Evolutionary conservation across 345 rosid genomes (phyloP), one percentile per base, ranked within the genome.

Genomic region (Heritiera fomes): DNA sequence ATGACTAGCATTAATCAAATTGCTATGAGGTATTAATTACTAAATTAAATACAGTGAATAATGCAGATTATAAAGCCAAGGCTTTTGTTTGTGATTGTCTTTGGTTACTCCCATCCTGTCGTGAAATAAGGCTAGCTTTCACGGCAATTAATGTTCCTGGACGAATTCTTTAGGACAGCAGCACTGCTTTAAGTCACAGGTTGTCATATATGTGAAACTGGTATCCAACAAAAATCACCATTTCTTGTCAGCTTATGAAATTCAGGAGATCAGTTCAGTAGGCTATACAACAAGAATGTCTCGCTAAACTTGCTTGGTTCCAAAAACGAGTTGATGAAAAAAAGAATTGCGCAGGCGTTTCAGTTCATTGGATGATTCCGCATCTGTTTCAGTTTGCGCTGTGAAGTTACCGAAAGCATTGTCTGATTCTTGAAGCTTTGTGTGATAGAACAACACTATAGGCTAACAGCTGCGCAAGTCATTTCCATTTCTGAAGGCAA

Each of bases 21-120:
- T 17, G 7, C 15, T 34, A 3, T 34, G 38, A 5, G 61, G 62
- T 34, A 55, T 5, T 53, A 53, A 52, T 61, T 17, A 55, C 15
- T 53, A 53, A 52, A 72, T 32, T 46, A 72, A 32, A 72, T 52
- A 49, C 14, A 32, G 61, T 1, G 13, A 52, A 8, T 0, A 47
- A 23, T 13, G 17, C 73, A 46, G 17, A 47, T 49, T 11, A 12
- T 9, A 15, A 34, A 72, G 47, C 62, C 17, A 53, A 52, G 43
- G 8, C 56, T 28, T 15, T 23, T 50, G 45, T 23, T 50, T 49
- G 43, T 49, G 43, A 45, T 30, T 71, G 41, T 23, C 60, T 34
- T 71, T 32, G 60, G 59, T 71, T 71, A 71, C 75, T 71, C 75
- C 61, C 61, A 71, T 52, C 75, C 46, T 71, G 75, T 52, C 46